Evolutionary conservation across 305 asterid genomes (phyloP).

Genomic region (Striga hermonthica): DNA sequence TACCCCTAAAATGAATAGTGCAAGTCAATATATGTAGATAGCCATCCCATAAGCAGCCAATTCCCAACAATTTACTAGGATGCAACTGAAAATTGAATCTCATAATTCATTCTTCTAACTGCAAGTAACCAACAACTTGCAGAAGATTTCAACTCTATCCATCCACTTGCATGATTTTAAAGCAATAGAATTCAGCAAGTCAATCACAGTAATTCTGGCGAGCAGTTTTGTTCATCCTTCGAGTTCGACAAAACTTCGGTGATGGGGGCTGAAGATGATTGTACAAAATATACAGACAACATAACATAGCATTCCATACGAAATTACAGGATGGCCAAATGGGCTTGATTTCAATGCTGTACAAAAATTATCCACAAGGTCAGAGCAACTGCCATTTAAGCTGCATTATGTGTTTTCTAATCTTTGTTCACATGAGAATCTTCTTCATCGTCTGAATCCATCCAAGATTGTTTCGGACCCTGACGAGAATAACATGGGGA

Average conservation of each 20-base stretch:
- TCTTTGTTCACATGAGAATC: constrained; percentile 34
- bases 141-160: no score
- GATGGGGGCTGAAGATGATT: constrained; percentile 27
- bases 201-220: no score
- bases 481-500: constrained; percentile 22
- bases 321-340: background rate
- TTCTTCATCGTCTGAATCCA: constrained; percentile 56
- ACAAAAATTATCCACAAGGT: background rate
- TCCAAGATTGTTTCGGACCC: constrained; percentile 87
- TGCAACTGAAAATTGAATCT: no score
- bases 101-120: no score
- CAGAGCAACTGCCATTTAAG: constrained; percentile 3
- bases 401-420: background rate
- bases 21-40: no score
- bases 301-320: background rate
- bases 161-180: no score
- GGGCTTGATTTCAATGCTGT: constrained; percentile 1
- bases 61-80: no score
- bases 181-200: no score
- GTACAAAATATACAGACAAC: background rate
- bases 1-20: no score
- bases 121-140: no score
- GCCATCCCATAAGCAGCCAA: no score
- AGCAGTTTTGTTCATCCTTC: background rate
- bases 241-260: background rate